These are phyloP conservation scores for Russula foetens DNA, from an alignment of 768 basidiomycete genomes.

Conservation along the genomic window DNA sequence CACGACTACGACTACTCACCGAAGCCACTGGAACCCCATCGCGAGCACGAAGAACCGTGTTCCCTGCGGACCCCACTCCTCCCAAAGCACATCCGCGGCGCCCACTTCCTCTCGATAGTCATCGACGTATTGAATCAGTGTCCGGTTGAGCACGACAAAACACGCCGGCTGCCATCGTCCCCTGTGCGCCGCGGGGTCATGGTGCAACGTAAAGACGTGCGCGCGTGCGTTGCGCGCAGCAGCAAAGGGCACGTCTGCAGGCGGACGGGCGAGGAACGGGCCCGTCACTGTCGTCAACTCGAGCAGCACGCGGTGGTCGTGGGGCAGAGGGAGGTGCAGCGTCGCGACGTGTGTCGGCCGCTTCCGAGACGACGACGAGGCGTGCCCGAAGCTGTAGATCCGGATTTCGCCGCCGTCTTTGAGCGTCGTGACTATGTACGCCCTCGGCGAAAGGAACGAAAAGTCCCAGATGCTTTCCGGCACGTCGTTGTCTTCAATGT, in stretches of 20 bases:
- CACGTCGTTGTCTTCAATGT: conserved; percentile 25
- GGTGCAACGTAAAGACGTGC: conserved; percentile 25
- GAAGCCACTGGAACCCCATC: conserved; percentile 33
- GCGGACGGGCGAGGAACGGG: conserved; percentile 22
- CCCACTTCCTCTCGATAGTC: neutral
- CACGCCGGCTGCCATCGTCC: conserved; percentile 22
- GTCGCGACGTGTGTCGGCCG: conserved; percentile 19
- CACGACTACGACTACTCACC: neutral
- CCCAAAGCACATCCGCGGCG: conserved; percentile 27
- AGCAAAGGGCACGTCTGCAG: conserved; percentile 19
- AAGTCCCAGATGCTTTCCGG: conserved; percentile 32
- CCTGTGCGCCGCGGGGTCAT: conserved; percentile 7
- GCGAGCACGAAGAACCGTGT: conserved; percentile 29
- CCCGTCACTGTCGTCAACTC: conserved; percentile 24
- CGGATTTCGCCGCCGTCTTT: conserved; percentile 32
- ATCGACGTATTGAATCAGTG: conserved; percentile 22
- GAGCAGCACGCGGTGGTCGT: conserved; percentile 9
- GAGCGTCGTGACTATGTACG: conserved; percentile 36
- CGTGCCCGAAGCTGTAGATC: conserved; percentile 33
- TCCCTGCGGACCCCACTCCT: conserved; percentile 31
- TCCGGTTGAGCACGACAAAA: conserved; percentile 30
- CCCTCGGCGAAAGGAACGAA: conserved; percentile 37
- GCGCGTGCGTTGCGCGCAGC: conserved; percentile 22
- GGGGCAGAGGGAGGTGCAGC: conserved; percentile 23
- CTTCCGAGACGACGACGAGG: neutral